Base-by-base conservation (phyloP, 1,284 basidiomycete species). In the Ustilago curta region DNA sequence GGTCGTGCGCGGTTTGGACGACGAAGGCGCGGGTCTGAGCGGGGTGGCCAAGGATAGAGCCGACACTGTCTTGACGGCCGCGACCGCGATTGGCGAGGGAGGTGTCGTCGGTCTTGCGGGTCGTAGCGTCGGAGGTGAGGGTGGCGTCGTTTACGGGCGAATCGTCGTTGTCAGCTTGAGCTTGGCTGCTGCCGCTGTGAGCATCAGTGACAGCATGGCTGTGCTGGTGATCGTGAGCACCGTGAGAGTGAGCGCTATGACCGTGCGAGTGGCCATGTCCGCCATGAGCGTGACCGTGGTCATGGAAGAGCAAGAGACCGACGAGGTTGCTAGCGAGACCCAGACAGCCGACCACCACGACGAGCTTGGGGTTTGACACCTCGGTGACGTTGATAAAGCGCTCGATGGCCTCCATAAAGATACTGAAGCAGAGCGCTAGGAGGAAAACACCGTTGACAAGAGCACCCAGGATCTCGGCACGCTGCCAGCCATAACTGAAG, bases 401-500 rank as follows among this genome's bases (percentile, higher is more conserved):
- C 74, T 93, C 91, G 49, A 99, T 87, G 7, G 97, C 96, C 85
- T 99, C 96, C 83, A 99, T 88, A 56, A 90, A 92, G 82, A 99
- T 97, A 18, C 94, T 94, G 86, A 97, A 95, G 87, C 96, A 99
- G 1, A 99, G 90, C 0, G 97, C 96, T 51, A 94, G 87, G 3
- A 99, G 89, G 87, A 98, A 98, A 59, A 98, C 95, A 53, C 97
- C 96, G 82, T 99, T 99, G 82, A 98, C 88, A 49, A 99, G 88
- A 0, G 86, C 82, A 47, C 83, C 83, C 8, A 99, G 89, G 69
- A 99, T 97, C 84, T 99, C 97, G n/a, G 97, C 97, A 62, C 97
- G 89, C 86, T 99, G 96, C 95, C 95, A 98, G 21, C 94, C 94
- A 83, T 96, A 97, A 2, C 93, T 93, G 85, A 94, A 95, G 43